These are phyloP conservation scores for Allantophomopsis cytisporea DNA, from an alignment of 2,329 filamentous ascomycete species.

Conservation along the genomic window DNA sequence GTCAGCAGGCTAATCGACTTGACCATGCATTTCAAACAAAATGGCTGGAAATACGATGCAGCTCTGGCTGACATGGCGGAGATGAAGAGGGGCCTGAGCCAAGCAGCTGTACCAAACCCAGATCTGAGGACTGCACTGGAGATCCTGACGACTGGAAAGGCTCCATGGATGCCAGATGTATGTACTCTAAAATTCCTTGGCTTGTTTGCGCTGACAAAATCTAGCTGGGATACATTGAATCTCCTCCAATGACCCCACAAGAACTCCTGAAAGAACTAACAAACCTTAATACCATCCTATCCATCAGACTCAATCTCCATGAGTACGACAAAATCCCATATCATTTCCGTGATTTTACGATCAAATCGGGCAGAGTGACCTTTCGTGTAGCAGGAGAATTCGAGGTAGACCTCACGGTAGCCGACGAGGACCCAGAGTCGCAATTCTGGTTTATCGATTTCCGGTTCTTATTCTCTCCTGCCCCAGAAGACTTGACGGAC, in stretches of 20 bases:
- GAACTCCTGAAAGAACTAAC: slow-evolving; percentile 63
- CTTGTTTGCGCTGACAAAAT: slow-evolving; percentile 7
- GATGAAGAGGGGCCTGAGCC: slow-evolving; percentile 59
- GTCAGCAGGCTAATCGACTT: slow-evolving; percentile 85
- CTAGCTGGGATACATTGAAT: slow-evolving; percentile 64
- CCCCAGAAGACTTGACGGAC: slow-evolving; percentile 45
- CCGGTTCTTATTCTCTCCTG: slow-evolving; percentile 67
- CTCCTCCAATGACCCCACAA: slow-evolving; percentile 54
- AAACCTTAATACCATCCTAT: slow-evolving; percentile 72
- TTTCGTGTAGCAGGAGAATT: slow-evolving; percentile 78
- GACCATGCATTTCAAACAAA: slow-evolving; percentile 56
- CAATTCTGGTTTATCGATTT: slow-evolving; percentile 95
- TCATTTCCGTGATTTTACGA: slow-evolving; percentile 65
- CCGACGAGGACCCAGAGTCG: slow-evolving; percentile 67
- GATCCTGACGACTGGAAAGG: slow-evolving; percentile 65
- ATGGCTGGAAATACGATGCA: slow-evolving; percentile 44
- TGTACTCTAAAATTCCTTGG: slow-evolving; percentile 16
- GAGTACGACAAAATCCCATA: slow-evolving; percentile 64
- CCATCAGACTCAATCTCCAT: slow-evolving; percentile 71
- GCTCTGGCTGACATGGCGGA: slow-evolving; percentile 52
- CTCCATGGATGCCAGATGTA: slow-evolving; percentile 68
- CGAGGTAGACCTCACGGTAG: slow-evolving; percentile 84
- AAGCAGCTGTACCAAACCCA: slow-evolving; percentile 71
- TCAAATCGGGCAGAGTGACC: slow-evolving; percentile 78
- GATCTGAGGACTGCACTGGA: slow-evolving; percentile 85